phyloP scores from a whole-genome alignment of 306 rosid species.

The Dryas drummondii region DNA sequence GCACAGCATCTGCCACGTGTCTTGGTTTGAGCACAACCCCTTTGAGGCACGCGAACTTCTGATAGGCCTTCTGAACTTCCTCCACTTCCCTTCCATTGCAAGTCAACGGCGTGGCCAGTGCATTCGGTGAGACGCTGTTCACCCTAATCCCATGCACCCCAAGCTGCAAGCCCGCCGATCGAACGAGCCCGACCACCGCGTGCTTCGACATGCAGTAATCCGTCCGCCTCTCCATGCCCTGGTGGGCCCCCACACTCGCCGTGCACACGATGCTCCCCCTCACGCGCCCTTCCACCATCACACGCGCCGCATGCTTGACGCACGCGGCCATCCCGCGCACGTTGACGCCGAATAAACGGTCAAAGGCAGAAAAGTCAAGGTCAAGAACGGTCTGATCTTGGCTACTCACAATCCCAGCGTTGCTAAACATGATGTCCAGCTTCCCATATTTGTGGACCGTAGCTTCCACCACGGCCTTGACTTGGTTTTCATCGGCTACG shows the following conservation, averaged over 20 bases:
- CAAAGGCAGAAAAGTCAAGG: slow-evolving; percentile 35
- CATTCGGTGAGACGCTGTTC: slow-evolving; percentile 52
- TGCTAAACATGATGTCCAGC: slow-evolving; percentile 60
- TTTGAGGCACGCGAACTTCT: slow-evolving; percentile 25
- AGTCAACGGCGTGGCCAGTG: slow-evolving; percentile 38
- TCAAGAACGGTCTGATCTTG: slow-evolving; percentile 35
- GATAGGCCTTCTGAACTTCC: slow-evolving; percentile 9
- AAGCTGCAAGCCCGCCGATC: slow-evolving; percentile 46
- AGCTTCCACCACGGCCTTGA: slow-evolving; percentile 26
- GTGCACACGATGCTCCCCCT: slow-evolving; percentile 52
- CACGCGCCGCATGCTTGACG: slow-evolving; percentile 54
- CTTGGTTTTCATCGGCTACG: slow-evolving; percentile 42
- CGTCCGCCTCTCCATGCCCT: background rate
- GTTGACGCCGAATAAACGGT: slow-evolving; percentile 32
- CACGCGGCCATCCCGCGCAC: slow-evolving; percentile 38
- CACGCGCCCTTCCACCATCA: slow-evolving; percentile 37
- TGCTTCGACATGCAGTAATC: slow-evolving; percentile 58
- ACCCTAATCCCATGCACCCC: slow-evolving; percentile 48
- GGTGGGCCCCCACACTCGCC: slow-evolving; percentile 27
- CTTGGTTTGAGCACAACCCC: slow-evolving; percentile 37
- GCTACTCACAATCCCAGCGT: slow-evolving; percentile 34
- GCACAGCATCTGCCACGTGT: slow-evolving; percentile 44
- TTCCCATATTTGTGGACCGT: slow-evolving; percentile 37
- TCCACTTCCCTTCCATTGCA: background rate
- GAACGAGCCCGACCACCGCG: slow-evolving; percentile 45